A percentile compares a stretch with the other conserved stretches of the same genome.
Conservation (phyloP, 2,329 filamentous ascomycete genomes). For the Elsinoe perseae region DNA sequence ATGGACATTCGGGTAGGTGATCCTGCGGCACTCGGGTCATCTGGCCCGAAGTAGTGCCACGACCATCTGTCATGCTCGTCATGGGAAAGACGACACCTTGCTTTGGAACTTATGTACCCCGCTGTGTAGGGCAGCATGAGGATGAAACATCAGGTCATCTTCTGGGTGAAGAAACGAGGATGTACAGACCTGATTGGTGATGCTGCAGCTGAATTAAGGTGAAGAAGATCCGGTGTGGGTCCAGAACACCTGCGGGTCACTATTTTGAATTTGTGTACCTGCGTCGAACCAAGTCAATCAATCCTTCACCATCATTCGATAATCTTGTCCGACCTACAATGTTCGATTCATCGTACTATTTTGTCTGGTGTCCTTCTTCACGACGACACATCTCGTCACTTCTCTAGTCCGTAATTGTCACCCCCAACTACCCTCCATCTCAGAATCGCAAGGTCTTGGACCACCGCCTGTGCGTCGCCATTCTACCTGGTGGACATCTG, state of each 20-base stretch:
- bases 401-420: slow-evolving; percentile 2
- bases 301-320: slow-evolving; percentile 2
- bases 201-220: not conserved
- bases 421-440: not conserved
- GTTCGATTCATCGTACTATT: not conserved
- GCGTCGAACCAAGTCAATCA: not conserved
- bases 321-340: not conserved
- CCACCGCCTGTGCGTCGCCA: not conserved
- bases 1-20: not conserved
- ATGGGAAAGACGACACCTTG: not conserved
- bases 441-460: not conserved
- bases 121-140: not conserved
- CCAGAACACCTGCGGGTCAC: not conserved
- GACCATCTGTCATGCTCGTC: not conserved
- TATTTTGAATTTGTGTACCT: not conserved
- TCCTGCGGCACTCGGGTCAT: not conserved
- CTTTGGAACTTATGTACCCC: slow-evolving; percentile 4
- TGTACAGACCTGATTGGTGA: not conserved
- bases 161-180: not conserved
- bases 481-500: not conserved
- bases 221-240: not conserved
- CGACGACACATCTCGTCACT: not conserved
- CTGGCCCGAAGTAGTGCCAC: not conserved
- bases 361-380: not conserved
- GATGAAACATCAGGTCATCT: not conserved